Percentiles rank a stretch among this genome's conserved stretches.
These are phyloP conservation scores for Talaromyces sp. DNA, from an alignment of 2,329 filamentous ascomycete genomes.

Conservation along the genomic window DNA sequence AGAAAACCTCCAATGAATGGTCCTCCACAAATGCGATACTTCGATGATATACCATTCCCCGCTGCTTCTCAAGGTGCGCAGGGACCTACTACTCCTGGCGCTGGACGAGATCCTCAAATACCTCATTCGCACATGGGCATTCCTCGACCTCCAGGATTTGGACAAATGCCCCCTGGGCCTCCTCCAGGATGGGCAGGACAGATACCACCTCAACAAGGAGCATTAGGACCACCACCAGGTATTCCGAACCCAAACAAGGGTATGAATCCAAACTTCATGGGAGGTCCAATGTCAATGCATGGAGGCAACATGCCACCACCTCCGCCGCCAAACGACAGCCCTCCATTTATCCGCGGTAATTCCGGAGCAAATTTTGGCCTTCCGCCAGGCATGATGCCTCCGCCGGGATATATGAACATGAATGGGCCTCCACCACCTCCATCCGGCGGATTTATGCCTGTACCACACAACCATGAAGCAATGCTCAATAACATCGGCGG, in stretches of 20 bases:
- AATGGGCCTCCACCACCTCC: constrained; percentile 35
- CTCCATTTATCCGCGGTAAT: constrained; percentile 34
- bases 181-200: constrained; percentile 37
- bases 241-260: constrained; percentile 34
- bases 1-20: constrained; percentile 34
- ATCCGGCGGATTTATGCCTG: constrained; percentile 31
- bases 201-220: constrained; percentile 31
- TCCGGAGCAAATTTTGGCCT: constrained; percentile 27
- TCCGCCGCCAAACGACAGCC: constrained; percentile 29
- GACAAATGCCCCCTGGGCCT: constrained; percentile 30
- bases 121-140: constrained; percentile 32
- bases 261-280: constrained; percentile 34
- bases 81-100: constrained; percentile 14
- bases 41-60: constrained; percentile 32
- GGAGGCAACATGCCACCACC: constrained; percentile 21
- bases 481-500: constrained; percentile 35
- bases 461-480: constrained; percentile 29
- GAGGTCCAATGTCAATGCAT: constrained; percentile 34
- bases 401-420: constrained; percentile 40
- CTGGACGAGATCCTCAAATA: constrained; percentile 2
- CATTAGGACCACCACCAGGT: constrained; percentile 36
- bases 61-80: constrained; percentile 22
- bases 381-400: constrained; percentile 43
- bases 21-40: constrained; percentile 33
- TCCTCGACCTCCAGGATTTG: constrained; percentile 42